Evolutionary conservation across 2,329 filamentous ascomycete genomes (phyloP).

Genomic region (Pseudogymnoascus sp.): DNA sequence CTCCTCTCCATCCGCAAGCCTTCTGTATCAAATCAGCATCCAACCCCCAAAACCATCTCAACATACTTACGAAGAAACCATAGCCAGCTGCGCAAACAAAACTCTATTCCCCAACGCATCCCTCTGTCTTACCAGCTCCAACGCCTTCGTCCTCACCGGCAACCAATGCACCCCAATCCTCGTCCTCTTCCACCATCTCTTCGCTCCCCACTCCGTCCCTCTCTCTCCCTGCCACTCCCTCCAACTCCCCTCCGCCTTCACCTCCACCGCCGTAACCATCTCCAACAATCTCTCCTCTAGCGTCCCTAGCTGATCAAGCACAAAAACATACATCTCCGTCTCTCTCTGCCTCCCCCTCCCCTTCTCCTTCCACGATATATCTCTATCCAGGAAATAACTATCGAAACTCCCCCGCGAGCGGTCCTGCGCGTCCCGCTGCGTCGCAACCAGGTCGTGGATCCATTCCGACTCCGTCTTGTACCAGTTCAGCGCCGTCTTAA

Average conservation of each 20-base stretch:
- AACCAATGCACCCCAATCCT: conserved; percentile 40
- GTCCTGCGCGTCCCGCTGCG: conserved; percentile 14
- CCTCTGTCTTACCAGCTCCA: conserved; percentile 39
- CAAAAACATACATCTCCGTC: conserved; percentile 40
- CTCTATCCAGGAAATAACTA: neutral
- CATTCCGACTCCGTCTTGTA: conserved; percentile 40
- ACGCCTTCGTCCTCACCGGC: conserved; percentile 35
- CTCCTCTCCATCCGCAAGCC: conserved; percentile 21
- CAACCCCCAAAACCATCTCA: neutral
- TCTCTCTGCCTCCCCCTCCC: conserved; percentile 15
- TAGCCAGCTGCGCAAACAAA: conserved; percentile 41
- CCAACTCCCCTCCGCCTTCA: conserved; percentile 19
- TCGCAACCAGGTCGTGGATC: conserved; percentile 35
- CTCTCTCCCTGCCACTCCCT: conserved; percentile 15
- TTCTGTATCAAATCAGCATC: conserved; percentile 11
- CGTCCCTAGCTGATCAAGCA: conserved; percentile 39
- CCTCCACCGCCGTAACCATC: conserved; percentile 37
- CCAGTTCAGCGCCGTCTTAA: conserved; percentile 40
- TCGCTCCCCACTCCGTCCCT: conserved; percentile 31
- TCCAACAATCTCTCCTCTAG: conserved; percentile 38
- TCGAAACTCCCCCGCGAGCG: neutral
- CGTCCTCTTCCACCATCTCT: conserved; percentile 31
- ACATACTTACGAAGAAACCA: conserved; percentile 35
- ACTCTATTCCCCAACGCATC: conserved; percentile 38
- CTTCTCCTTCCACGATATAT: neutral